phyloP scores from a whole-genome alignment of 768 basidiomycete species.

The Paxillus rubicundulus region DNA sequence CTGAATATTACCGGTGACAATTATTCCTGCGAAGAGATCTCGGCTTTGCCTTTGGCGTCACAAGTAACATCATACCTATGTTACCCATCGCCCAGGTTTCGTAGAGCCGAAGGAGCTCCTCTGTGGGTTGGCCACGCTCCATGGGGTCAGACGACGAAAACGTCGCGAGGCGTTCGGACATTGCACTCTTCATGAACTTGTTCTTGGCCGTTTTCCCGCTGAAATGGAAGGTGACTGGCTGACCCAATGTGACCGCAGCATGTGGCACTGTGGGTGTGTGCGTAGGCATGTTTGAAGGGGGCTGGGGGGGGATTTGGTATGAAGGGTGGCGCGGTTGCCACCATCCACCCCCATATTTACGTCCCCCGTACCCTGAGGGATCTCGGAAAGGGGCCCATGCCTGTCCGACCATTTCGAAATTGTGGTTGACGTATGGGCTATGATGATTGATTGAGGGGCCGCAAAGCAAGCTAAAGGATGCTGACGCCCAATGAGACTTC shows the following conservation, averaged over 20 bases:
- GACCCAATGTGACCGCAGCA: slow-evolving; percentile 18
- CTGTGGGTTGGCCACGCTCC: slow-evolving; percentile 31
- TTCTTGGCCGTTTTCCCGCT: slow-evolving; percentile 31
- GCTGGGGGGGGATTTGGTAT: slow-evolving; percentile 12
- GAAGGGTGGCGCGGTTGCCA: slow-evolving; percentile 11
- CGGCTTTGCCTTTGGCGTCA: background rate
- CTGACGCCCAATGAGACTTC: background rate
- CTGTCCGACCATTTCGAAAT: slow-evolving; percentile 15
- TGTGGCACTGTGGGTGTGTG: slow-evolving; percentile 16
- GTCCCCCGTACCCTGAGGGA: slow-evolving; percentile 5
- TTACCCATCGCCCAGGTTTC: slow-evolving; percentile 34
- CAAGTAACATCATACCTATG: slow-evolving; percentile 20
- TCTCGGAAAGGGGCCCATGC: slow-evolving; percentile 10
- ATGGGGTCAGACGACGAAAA: slow-evolving; percentile 30
- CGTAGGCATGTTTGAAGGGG: slow-evolving; percentile 11
- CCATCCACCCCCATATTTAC: slow-evolving; percentile 17
- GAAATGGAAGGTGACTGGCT: slow-evolving; percentile 28
- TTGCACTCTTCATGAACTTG: slow-evolving; percentile 34
- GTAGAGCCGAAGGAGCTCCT: slow-evolving; percentile 33
- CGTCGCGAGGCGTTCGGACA: slow-evolving; percentile 36
- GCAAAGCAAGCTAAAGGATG: background rate
- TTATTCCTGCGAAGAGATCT: slow-evolving; percentile 25
- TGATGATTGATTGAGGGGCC: slow-evolving; percentile 2
- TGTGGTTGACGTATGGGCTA: background rate
- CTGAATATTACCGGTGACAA: slow-evolving; percentile 34